Conservation (phyloP, 306 rosid species). For the Sophora flavescens region DNA sequence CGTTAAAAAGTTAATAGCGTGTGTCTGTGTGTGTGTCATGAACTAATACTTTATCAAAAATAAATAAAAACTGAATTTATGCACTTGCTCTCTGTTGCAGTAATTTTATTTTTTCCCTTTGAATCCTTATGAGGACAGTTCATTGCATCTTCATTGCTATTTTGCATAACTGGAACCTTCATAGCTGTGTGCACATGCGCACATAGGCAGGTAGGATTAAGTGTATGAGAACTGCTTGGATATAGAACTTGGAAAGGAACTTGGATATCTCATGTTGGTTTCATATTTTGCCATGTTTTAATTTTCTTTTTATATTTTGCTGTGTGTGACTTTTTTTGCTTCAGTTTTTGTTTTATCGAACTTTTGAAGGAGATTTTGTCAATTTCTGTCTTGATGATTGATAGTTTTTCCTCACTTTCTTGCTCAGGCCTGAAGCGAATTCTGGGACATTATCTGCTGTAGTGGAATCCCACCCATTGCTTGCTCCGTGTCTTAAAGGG, state of each 20-base stretch:
- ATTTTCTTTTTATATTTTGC: not conserved
- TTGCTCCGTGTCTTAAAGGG: conserved; percentile 89
- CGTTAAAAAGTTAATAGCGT: not conserved
- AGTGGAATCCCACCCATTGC: conserved; percentile 72
- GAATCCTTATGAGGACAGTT: not conserved
- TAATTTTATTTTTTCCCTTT: not conserved
- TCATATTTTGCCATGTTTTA: not conserved
- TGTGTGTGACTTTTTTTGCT: conserved; percentile 5
- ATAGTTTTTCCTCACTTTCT: conserved; percentile 46
- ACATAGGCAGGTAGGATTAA: not conserved
- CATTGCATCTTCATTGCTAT: conserved; percentile 8
- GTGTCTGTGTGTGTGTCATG: not conserved
- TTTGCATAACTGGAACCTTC: conserved; percentile 3
- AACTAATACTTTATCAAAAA: not conserved
- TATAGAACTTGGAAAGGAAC: conserved; percentile 1
- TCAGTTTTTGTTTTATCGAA: conserved; percentile 16
- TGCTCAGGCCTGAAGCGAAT: conserved; percentile 70
- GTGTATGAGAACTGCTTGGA: conserved; percentile 2
- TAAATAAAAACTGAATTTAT: not conserved
- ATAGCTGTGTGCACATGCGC: not conserved
- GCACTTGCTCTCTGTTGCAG: not conserved
- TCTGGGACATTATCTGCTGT: conserved; percentile 47
- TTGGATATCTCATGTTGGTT: conserved; percentile 29
- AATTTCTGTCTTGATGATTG: conserved; percentile 42
- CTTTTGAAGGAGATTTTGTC: conserved; percentile 3